phyloP scores from a whole-genome alignment of 2,329 filamentous ascomycete genomes.

The Lachnellula cervina region DNA sequence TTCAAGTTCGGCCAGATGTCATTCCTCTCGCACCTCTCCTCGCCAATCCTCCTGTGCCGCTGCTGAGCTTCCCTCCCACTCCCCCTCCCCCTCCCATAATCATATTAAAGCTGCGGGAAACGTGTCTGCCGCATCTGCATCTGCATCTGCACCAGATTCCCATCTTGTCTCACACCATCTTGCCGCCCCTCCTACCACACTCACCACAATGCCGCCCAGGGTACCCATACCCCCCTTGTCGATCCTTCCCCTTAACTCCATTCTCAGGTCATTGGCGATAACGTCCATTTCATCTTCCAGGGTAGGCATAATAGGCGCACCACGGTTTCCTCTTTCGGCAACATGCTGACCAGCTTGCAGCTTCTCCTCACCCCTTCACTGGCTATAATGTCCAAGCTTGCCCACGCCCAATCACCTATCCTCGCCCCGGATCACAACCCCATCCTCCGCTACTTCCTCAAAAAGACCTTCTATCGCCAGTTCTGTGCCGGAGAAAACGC shows the following conservation, averaged over 20 bases:
- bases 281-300: constrained; percentile 66
- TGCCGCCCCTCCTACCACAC: not conserved
- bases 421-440: constrained; percentile 74
- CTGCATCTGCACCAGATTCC: no score
- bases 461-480: constrained; percentile 82
- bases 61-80: constrained; percentile 10
- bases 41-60: constrained; percentile 20
- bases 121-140: no score
- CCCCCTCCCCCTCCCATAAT: constrained; percentile 4
- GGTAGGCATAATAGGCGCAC: constrained; percentile 12
- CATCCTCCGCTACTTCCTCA: constrained; percentile 63
- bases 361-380: constrained; percentile 67
- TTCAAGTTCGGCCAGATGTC: constrained; percentile 7
- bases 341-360: constrained; percentile 22
- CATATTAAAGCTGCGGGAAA: no score
- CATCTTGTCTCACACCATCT: no score
- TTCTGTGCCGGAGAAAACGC: constrained; percentile 82
- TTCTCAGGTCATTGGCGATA: constrained; percentile 66
- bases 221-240: constrained; percentile 45
- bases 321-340: not conserved
- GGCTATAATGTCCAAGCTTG: constrained; percentile 61
- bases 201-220: constrained; percentile 18
- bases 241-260: constrained; percentile 59
- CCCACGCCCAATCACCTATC: constrained; percentile 60
- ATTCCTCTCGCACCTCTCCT: constrained; percentile 24